Conservation (phyloP, 306 rosid genomes). For the Boehmeria nivea region DNA sequence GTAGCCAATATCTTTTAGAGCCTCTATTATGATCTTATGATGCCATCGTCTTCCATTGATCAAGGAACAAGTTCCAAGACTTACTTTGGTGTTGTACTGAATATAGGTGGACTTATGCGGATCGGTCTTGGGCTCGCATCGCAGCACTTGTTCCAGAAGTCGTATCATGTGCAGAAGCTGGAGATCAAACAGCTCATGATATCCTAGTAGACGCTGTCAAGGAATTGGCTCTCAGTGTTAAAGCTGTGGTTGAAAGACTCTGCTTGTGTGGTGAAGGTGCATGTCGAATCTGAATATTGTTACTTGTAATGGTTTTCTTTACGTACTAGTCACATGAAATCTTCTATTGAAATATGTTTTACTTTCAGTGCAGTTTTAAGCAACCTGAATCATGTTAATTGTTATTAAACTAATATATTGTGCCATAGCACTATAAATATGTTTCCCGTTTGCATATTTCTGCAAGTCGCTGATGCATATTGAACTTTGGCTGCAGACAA, state of each 20-base stretch:
- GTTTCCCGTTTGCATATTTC: background rate
- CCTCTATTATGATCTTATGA: background rate
- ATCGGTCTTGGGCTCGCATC: constrained; percentile 88
- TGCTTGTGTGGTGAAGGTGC: constrained; percentile 75
- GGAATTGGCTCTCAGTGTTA: constrained; percentile 68
- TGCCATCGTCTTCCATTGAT: background rate
- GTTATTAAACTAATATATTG: background rate
- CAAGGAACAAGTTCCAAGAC: constrained; percentile 18
- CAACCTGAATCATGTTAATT: background rate
- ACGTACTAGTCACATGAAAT: background rate
- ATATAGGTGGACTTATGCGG: constrained; percentile 85
- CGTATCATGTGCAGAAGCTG: constrained; percentile 70
- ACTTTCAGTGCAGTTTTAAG: no score
- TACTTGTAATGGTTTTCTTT: background rate
- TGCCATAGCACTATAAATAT: background rate
- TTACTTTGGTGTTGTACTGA: constrained; percentile 4
- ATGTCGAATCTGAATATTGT: background rate
- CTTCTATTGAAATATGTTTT: background rate
- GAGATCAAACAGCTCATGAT: constrained; percentile 65
- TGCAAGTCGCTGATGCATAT: background rate
- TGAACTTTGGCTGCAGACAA: constrained; percentile 49
- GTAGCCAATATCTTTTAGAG: background rate
- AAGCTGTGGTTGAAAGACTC: constrained; percentile 77
- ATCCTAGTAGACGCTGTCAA: constrained; percentile 60
- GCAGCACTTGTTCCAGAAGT: constrained; percentile 83